These are phyloP conservation scores for Metschnikowia cerradonensis DNA, from an alignment of 805 yeast genomes.

Conservation along the genomic window DNA sequence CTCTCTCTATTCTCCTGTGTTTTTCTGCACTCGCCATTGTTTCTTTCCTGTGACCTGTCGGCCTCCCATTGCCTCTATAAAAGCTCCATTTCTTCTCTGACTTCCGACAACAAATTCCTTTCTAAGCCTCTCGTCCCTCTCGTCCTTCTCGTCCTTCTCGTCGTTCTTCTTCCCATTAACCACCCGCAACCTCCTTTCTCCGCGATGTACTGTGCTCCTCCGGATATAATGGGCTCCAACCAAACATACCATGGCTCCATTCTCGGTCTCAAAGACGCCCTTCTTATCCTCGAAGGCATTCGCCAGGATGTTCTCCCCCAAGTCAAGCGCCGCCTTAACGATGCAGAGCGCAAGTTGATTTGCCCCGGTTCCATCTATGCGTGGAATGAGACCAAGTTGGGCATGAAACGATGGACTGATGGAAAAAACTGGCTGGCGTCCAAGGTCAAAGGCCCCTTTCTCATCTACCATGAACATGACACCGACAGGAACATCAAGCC, in stretches of 20 bases:
- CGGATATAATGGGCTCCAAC: constrained; percentile 1
- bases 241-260: constrained; percentile 62
- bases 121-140: no score
- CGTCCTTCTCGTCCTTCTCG: not conserved
- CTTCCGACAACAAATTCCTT: not conserved
- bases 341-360: constrained; percentile 51
- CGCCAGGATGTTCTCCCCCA: constrained; percentile 53
- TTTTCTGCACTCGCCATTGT: constrained; percentile 1
- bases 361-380: constrained; percentile 59
- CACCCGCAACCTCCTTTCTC: not conserved
- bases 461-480: constrained; percentile 60
- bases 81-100: not conserved
- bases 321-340: constrained; percentile 55
- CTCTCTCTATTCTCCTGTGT: not conserved
- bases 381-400: constrained; percentile 70
- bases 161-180: not conserved
- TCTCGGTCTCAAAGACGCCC: constrained; percentile 56
- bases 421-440: constrained; percentile 73
- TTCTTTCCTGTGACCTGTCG: not conserved
- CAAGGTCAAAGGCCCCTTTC: constrained; percentile 59
- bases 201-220: constrained; percentile 2
- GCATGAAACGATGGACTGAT: constrained; percentile 77
- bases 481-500: constrained; percentile 25
- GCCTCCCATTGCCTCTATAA: not conserved
- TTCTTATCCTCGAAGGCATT: constrained; percentile 62